A percentile compares a stretch with the other conserved stretches of the same genome.
Conservation (phyloP, 2,329 filamentous ascomycete genomes). For the Didymella arachidicola region DNA sequence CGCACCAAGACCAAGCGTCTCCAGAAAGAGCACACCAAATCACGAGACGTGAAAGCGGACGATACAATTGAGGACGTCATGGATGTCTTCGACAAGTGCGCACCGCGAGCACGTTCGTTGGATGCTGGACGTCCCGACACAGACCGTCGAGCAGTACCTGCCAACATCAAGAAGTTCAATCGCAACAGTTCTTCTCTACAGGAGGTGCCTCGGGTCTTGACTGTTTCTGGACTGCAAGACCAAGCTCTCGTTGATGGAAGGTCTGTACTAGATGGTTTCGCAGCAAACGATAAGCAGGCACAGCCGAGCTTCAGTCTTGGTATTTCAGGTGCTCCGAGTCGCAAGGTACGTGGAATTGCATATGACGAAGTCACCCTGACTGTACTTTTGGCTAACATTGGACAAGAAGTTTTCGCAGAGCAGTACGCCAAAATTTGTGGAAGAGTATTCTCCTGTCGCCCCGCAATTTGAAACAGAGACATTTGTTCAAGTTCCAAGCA, state of each 20-base stretch:
- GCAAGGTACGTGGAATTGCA: not conserved
- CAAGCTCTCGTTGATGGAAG: not conserved
- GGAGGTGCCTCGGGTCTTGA: not conserved
- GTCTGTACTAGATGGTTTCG: not conserved
- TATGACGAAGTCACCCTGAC: not conserved
- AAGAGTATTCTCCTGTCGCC: not conserved
- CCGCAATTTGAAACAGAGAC: not conserved
- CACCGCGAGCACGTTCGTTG: not conserved
- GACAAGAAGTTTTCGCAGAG: not conserved
- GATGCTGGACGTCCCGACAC: not conserved
- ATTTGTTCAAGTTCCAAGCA: not conserved
- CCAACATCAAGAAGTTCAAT: not conserved
- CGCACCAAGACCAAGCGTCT: not conserved
- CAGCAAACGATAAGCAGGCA: constrained; percentile 4
- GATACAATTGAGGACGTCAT: not conserved
- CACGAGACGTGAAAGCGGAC: too few species aligned
- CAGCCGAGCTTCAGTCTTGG: not conserved
- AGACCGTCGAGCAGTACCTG: not conserved
- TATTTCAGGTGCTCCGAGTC: not conserved
- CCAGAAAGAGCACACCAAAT: not conserved
- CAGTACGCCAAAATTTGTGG: not conserved
- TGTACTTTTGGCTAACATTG: not conserved
- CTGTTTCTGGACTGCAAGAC: not conserved
- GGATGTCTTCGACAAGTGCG: not conserved
- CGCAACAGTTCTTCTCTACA: not conserved